Conservation (phyloP, 164 flowering plant species). For the Aristolochia contorta region DNA sequence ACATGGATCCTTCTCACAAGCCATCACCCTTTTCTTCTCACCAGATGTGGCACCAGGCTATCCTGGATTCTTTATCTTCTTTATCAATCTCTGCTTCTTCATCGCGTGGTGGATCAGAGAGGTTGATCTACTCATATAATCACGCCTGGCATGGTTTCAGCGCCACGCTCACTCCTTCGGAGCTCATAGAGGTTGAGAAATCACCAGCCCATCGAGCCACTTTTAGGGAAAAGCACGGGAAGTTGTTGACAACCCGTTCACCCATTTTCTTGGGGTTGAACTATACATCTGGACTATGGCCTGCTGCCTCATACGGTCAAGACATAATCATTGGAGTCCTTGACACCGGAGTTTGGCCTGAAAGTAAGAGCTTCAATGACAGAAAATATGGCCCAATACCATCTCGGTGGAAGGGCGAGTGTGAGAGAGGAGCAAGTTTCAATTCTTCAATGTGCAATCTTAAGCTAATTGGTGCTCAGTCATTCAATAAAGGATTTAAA, state of each 20-base stretch:
- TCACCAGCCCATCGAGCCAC: constrained; percentile 15
- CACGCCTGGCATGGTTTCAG: constrained; percentile 23
- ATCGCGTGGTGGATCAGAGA: no score
- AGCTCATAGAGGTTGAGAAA: constrained; percentile 12
- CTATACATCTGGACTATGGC: constrained; percentile 18
- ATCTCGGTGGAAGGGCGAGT: constrained; percentile 28
- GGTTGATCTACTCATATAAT: constrained; percentile 2
- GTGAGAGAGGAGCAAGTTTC: constrained; percentile 26
- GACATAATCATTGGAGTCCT: constrained; percentile 25
- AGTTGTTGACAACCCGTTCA: constrained; percentile 16
- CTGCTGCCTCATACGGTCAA: constrained; percentile 15
- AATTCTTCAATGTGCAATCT: constrained; percentile 28
- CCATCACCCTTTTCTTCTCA: no score
- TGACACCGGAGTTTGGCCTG: constrained; percentile 42
- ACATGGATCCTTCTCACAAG: no score
- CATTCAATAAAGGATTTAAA: constrained; percentile 26
- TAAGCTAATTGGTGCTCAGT: constrained; percentile 35
- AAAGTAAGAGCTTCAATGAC: constrained; percentile 32
- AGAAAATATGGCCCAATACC: constrained; percentile 31
- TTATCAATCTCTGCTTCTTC: no score
- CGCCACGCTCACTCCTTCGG: constrained; percentile 9
- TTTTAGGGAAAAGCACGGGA: constrained; percentile 5
- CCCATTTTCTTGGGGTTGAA: constrained; percentile 22
- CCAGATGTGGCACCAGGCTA: no score
- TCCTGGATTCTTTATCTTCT: no score